Evolutionary conservation across 140 eudicot genomes (phyloP).

Genomic region (Stevia rebaudiana): DNA sequence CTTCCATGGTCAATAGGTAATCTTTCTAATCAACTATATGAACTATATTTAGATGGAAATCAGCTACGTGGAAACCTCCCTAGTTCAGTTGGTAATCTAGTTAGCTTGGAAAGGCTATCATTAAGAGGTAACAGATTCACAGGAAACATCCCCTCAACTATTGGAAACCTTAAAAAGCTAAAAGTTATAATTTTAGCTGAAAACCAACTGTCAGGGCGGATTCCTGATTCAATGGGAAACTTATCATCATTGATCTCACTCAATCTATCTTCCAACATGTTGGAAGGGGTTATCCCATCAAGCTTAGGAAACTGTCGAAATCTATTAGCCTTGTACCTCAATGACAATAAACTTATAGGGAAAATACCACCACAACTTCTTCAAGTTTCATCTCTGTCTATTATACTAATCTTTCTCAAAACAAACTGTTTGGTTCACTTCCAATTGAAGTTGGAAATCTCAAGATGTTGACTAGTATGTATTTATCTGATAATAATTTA

Average conservation of each 20-base stretch:
- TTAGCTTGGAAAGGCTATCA: not conserved
- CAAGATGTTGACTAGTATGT: not conserved
- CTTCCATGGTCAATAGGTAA: not conserved
- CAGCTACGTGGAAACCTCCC: not conserved
- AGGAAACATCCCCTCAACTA: not conserved
- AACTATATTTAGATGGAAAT: not conserved
- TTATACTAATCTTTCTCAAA: not conserved
- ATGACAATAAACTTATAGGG: not conserved
- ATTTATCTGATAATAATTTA: not conserved
- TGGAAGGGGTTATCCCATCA: constrained; percentile 3
- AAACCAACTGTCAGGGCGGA: not conserved
- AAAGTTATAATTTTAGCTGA: too few species aligned
- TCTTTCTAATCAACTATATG: not conserved
- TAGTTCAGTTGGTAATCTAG: not conserved
- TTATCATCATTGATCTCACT: not conserved
- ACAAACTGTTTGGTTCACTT: constrained; percentile 8
- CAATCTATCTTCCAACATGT: not conserved
- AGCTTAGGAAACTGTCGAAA: not conserved
- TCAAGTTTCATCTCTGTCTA: constrained; percentile 3
- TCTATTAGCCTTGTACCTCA: not conserved
- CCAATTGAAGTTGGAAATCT: constrained; percentile 5
- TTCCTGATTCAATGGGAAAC: not conserved
- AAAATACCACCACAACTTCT: constrained; percentile 1
- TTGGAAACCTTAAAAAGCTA: not conserved
- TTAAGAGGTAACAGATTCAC: not conserved